phyloP scores from a whole-genome alignment of 768 basidiomycete species.

The Nidularia sp. region DNA sequence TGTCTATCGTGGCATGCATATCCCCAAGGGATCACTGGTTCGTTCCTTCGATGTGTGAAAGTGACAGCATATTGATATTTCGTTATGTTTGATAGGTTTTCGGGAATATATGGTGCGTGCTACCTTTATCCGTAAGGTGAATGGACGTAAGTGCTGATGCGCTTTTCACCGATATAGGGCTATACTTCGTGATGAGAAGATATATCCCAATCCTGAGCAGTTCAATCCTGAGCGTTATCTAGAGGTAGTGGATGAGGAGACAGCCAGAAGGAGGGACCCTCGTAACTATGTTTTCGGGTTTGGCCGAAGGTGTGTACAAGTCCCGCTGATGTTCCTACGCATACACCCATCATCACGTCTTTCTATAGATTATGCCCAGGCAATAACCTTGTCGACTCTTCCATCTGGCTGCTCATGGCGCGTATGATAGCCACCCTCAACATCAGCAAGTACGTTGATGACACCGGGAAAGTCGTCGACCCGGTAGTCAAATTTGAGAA shows the following conservation, averaged over 20 bases:
- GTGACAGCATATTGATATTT: constrained; percentile 4
- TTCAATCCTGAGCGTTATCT: constrained; percentile 57
- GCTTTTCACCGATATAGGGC: constrained; percentile 25
- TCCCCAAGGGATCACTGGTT: constrained; percentile 62
- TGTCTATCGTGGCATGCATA: constrained; percentile 49
- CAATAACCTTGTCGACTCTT: constrained; percentile 55
- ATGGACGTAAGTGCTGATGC: not conserved
- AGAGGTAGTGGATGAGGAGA: constrained; percentile 20
- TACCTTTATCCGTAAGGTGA: not conserved
- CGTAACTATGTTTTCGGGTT: constrained; percentile 34
- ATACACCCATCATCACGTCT: not conserved
- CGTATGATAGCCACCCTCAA: constrained; percentile 56
- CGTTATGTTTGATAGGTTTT: constrained; percentile 29
- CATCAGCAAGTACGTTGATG: constrained; percentile 47
- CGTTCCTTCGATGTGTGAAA: constrained; percentile 7
- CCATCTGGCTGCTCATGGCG: constrained; percentile 55
- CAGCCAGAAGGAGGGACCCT: constrained; percentile 21
- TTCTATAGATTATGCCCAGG: constrained; percentile 57
- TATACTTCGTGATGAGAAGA: constrained; percentile 41
- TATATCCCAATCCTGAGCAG: constrained; percentile 44
- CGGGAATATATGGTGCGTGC: constrained; percentile 54
- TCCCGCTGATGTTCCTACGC: not conserved
- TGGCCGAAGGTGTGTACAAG: constrained; percentile 29
- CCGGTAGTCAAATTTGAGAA: constrained; percentile 55
- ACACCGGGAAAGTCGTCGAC: constrained; percentile 38